Evolutionary conservation across 345 rosid genomes (phyloP), one percentile per base, ranked within the genome.

Genomic region (Ceriops zippeliana): DNA sequence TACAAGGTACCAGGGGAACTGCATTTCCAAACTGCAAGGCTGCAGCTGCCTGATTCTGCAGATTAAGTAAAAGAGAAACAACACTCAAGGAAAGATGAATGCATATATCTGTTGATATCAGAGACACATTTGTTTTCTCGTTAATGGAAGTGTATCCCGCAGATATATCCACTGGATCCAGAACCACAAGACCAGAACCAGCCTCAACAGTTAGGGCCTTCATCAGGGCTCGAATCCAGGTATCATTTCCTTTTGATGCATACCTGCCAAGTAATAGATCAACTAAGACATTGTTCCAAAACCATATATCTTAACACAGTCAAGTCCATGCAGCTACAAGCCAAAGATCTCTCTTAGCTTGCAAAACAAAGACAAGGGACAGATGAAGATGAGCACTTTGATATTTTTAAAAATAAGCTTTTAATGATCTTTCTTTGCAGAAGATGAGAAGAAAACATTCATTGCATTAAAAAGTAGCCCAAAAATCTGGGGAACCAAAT

Each of bases 111-210:
- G 96, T 88, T 32, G 90, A 90, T 61, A 85, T 80, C 75, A 95
- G 69, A 70, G 98, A 91, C 76, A 91, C 82, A 73, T 90, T 91
- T 69, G 93, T 90, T 80, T 87, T 91, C 85, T 91, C 97, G 74
- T 86, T 90, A 66, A 91, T 85, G 63, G 96, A 91, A 37, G 98
- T 91, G 78, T 87, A 95, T 63, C 96, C 99, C 53, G 90, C 92
- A 0, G 98, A 91, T 62, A 95, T 79, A 85, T 91, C 97, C 53
- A 90, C 89, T 37, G 97, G 96, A 74, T 88, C 96, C 63, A 95
- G 83, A 81, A 95, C 86, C 71, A 85, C 80, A 73, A 95, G 96
- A 78, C 99, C 99, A 74, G 99, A 95, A 73, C 98, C 99, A 71
- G 98, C 85, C 84, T 95, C 99, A 61, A 95, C 75, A 16, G 85